A percentile compares a stretch with the other conserved stretches of the same genome.
Conservation (phyloP, 768 basidiomycete genomes). For the Tylopilus subfusipes region DNA sequence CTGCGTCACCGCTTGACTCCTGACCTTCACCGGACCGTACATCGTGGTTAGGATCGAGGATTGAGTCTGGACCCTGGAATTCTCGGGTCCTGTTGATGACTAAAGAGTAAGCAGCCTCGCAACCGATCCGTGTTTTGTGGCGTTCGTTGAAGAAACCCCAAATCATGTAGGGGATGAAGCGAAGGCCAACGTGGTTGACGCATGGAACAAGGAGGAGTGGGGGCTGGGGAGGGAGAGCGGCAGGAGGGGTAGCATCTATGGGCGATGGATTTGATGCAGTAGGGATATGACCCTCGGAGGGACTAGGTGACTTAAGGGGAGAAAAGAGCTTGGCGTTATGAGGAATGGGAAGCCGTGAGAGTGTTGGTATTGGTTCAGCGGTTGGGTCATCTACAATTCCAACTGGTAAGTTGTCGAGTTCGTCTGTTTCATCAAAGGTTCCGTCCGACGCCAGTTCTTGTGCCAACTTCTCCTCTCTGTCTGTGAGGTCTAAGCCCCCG, state of each 20-base stretch:
- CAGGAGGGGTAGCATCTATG: slow-evolving; percentile 46
- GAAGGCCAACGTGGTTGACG: slow-evolving; percentile 73
- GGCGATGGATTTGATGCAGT: slow-evolving; percentile 21
- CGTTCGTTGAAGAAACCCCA: slow-evolving; percentile 92
- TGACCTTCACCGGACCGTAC: slow-evolving; percentile 13
- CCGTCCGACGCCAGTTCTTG: slow-evolving; percentile 67
- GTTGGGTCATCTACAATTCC: slow-evolving; percentile 28
- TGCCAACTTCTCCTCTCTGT: slow-evolving; percentile 69
- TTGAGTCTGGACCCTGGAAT: slow-evolving; percentile 38
- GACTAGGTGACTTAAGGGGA: slow-evolving; percentile 27
- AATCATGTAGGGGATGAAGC: slow-evolving; percentile 84
- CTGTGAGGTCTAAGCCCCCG: slow-evolving; percentile 61
- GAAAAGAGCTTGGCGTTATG: slow-evolving; percentile 32
- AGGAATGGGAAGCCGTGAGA: slow-evolving; percentile 36
- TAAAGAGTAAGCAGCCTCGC: slow-evolving; percentile 76
- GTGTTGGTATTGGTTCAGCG: slow-evolving; percentile 41
- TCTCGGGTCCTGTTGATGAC: slow-evolving; percentile 62
- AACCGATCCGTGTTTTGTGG: slow-evolving; percentile 71
- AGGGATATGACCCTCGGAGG: slow-evolving; percentile 17
- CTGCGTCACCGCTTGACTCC: slow-evolving; percentile 9
- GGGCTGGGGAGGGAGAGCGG: slow-evolving; percentile 65
- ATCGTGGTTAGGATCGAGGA: slow-evolving; percentile 17
- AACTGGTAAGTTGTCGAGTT: slow-evolving; percentile 23
- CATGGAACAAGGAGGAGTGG: slow-evolving; percentile 77
- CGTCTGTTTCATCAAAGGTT: slow-evolving; percentile 68